Conservation (phyloP, 2,329 filamentous ascomycete genomes). For the Beauveria sp. region DNA sequence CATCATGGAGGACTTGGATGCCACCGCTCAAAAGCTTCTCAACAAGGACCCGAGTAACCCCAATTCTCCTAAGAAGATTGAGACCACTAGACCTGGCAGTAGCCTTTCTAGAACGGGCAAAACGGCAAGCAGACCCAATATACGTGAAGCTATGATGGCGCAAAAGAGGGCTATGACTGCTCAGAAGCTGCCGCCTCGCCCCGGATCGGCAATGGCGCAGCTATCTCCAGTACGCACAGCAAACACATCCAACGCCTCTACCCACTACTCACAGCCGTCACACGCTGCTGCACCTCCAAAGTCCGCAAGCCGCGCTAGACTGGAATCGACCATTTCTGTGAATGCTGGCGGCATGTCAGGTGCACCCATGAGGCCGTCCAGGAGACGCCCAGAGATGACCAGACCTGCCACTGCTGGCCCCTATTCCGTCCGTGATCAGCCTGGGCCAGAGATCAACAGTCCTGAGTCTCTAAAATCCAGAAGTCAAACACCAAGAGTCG, state of each 20-base stretch:
- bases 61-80: conserved; percentile 52
- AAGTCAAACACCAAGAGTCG: conserved; percentile 39
- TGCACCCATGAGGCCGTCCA: conserved; percentile 54
- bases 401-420: conserved; percentile 59
- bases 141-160: conserved; percentile 78
- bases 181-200: conserved; percentile 46
- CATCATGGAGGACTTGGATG: conserved; percentile 71
- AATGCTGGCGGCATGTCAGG: conserved; percentile 53
- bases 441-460: conserved; percentile 30
- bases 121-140: conserved; percentile 51
- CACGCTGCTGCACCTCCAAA: conserved; percentile 20
- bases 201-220: conserved; percentile 57
- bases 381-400: conserved; percentile 49
- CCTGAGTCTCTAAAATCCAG: conserved; percentile 41
- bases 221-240: conserved; percentile 44
- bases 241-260: conserved; percentile 26
- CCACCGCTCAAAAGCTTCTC: conserved; percentile 69
- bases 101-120: conserved; percentile 58
- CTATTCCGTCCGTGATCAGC: conserved; percentile 52
- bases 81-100: conserved; percentile 46
- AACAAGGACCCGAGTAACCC: conserved; percentile 81
- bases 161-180: conserved; percentile 60
- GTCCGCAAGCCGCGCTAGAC: conserved; percentile 32
- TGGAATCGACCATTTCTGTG: conserved; percentile 36
- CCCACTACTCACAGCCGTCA: conserved; percentile 15